Evolutionary conservation across 148 eudicot genomes (phyloP).

Genomic region (Chenopodium suecicum): DNA sequence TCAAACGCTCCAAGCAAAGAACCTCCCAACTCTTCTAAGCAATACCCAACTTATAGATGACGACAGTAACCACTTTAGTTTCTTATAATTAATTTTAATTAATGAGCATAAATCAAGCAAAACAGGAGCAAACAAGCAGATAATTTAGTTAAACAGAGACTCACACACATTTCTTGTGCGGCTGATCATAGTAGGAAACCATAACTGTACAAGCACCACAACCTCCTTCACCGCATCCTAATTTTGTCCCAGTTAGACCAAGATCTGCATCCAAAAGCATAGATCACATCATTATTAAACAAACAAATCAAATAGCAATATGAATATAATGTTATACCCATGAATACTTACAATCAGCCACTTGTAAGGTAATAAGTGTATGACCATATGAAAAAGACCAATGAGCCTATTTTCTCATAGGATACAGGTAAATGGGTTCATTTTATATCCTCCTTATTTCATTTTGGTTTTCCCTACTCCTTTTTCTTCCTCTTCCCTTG

Average conservation of each 20-base stretch:
- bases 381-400: too few species aligned
- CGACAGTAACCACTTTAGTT: neutral
- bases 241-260: conserved; percentile 89
- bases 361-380: neutral
- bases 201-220: conserved; percentile 99
- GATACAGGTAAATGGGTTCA: neutral
- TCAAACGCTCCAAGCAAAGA: neutral
- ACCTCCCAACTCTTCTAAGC: neutral
- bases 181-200: conserved; percentile 71
- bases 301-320: neutral
- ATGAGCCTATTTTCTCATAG: neutral
- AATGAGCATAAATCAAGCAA: neutral
- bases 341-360: neutral
- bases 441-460: neutral
- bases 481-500: neutral
- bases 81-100: too few species aligned
- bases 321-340: neutral
- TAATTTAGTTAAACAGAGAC: conserved; percentile 33
- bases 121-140: neutral
- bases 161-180: conserved; percentile 78
- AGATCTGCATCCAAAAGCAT: conserved; percentile 46
- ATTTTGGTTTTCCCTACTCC: too few species aligned
- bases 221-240: conserved; percentile 99
- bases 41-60: neutral
- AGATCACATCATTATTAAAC: conserved; percentile 11